phyloP scores from a whole-genome alignment of 495 filamentous ascomycete genomes.

The Penicillium soppii region DNA sequence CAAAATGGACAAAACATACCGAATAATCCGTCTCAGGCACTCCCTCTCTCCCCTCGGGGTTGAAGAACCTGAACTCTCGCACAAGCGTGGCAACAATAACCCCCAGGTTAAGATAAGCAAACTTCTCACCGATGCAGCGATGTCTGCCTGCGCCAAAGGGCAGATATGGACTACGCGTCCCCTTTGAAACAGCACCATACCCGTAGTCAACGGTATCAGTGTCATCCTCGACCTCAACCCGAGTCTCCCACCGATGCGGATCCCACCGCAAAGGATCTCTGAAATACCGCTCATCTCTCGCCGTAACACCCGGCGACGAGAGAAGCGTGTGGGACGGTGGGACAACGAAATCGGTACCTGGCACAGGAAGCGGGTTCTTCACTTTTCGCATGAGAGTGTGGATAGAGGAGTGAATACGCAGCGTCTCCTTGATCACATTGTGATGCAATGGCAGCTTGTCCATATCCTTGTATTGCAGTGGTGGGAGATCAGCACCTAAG shows the following conservation, averaged over 20 bases:
- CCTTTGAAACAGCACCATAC: conserved; percentile 90
- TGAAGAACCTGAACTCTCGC: conserved; percentile 71
- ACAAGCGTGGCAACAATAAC: conserved; percentile 82
- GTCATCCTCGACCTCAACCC: conserved; percentile 54
- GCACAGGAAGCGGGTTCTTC: conserved; percentile 73
- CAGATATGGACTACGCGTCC: conserved; percentile 81
- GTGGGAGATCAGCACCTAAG: conserved; percentile 61
- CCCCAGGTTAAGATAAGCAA: conserved; percentile 87
- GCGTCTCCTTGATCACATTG: conserved; percentile 74
- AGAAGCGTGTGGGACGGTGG: conserved; percentile 75
- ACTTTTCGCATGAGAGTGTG: conserved; percentile 85
- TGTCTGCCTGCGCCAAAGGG: conserved; percentile 94
- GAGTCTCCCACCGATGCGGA: conserved; percentile 79
- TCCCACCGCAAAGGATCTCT: conserved; percentile 80
- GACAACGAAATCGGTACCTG: conserved; percentile 75
- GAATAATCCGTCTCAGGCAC: conserved; percentile 85
- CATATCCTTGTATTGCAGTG: conserved; percentile 65
- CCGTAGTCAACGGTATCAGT: conserved; percentile 82
- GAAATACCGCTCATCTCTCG: conserved; percentile 70
- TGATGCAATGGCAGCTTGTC: conserved; percentile 67
- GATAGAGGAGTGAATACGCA: conserved; percentile 78
- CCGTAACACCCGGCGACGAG: conserved; percentile 76
- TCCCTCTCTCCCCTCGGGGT: conserved; percentile 62
- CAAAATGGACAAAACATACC: conserved; percentile 47
- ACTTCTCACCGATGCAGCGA: conserved; percentile 95